Evolutionary conservation across 768 basidiomycete species (phyloP).

Genomic region (Lyophyllum semitale): DNA sequence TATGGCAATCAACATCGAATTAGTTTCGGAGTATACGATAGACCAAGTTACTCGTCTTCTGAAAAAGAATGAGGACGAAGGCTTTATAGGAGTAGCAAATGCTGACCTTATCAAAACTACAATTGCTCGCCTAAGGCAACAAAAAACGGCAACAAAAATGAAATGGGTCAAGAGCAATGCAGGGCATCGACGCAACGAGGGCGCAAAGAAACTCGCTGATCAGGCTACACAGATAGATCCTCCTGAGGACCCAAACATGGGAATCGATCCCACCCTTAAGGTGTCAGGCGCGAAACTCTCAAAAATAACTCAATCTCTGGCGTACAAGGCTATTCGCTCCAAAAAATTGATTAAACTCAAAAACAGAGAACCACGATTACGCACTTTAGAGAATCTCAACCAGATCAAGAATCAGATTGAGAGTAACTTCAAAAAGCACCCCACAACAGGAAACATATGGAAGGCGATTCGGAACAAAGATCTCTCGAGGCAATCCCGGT

Average conservation of each 20-base stretch:
- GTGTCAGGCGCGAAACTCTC: neutral
- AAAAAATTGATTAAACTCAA: neutral
- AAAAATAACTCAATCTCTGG: neutral
- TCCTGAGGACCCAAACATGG: too few species aligned
- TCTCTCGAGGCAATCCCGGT: neutral
- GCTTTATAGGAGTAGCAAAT: slow-evolving; percentile 8
- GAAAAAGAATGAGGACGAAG: slow-evolving; percentile 6
- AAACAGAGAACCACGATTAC: neutral
- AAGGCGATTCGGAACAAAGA: neutral
- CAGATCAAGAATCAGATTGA: neutral
- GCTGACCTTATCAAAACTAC: neutral
- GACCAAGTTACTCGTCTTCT: slow-evolving; percentile 11
- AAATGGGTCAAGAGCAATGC: too few species aligned
- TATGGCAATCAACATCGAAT: neutral
- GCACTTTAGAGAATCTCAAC: neutral
- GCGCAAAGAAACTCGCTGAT: too few species aligned
- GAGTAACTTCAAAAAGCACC: neutral
- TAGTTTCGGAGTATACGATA: slow-evolving; percentile 18
- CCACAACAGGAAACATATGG: neutral
- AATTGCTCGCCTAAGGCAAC: neutral
- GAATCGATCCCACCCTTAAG: neutral
- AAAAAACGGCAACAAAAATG: too few species aligned
- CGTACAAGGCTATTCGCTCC: too few species aligned
- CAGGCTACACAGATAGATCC: too few species aligned
- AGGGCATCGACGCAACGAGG: too few species aligned